Base-by-base conservation (phyloP, 352 stramenopile genomes). In the Pythium scleroteichum region DNA sequence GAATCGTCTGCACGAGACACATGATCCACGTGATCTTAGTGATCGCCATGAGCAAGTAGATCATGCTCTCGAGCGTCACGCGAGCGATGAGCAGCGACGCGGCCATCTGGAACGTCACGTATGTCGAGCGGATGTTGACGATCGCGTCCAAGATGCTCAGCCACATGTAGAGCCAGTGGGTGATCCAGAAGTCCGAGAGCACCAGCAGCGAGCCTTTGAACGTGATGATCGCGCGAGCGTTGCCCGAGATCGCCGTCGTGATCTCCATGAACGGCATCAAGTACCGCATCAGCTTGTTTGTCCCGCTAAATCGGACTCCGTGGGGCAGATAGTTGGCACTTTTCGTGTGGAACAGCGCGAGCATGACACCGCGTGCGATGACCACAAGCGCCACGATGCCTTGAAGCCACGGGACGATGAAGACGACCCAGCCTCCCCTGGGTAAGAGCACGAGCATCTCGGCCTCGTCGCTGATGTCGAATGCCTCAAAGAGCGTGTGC, bases 151-250 rank as follows among this genome's bases (percentile, higher is more conserved):
- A 40, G 13, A 85, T 75, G 54, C 76, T 85, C 1, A 86, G 40
- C 7, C 66, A 27, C 6, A 85, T 83, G 56, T 86, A 86, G 1
- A 85, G 60, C 79, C 76, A 88, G 47, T 88, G 74, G 51, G 84
- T 88, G 47, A 85, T 82, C 78, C 78, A 85, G 1, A 80, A 57
- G 27, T 85, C 72, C 3, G 78, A 85, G 0, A 69, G 76, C 60
- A 82, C 79, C 20, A 85, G 58, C 2, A 74, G 38, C 48, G 59
- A 59, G 19, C 78, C 78, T 22, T 82, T 82, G 50, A 85, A 82
- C 4, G 68, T 64, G 27, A 87, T 78, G 4, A 83, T 67, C 0
- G 64, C 26, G 13, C 63, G 71, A 2, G 20, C 76, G 68, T 27
- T 85, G 62, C 9, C 75, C 9, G 77, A 51, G 42, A 71, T 64